Evolutionary conservation across 2,329 filamentous ascomycete species (phyloP).

Genomic region (Xylaria hypoxylon): DNA sequence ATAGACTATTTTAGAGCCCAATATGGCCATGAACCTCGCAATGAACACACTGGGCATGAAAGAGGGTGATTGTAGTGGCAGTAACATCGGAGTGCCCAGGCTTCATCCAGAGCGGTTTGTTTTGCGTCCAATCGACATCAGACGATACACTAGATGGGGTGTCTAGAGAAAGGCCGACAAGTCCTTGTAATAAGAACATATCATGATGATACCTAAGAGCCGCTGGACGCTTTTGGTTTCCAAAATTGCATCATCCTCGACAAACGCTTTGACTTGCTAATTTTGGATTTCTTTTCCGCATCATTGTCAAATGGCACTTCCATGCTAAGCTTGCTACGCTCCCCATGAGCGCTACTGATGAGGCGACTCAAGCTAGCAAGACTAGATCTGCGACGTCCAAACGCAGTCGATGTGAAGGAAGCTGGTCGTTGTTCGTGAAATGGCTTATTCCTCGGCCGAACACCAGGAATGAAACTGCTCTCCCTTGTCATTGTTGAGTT

Average conservation of each 20-base stretch:
- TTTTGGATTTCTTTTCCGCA: conserved; percentile 67
- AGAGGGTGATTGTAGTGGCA: not conserved
- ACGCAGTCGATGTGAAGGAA: conserved; percentile 70
- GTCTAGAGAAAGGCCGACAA: not conserved
- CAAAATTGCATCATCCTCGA: conserved; percentile 84
- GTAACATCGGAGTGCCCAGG: not conserved
- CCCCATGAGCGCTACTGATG: conserved; percentile 79
- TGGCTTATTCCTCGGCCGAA: conserved; percentile 55
- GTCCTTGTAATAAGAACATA: conserved; percentile 17
- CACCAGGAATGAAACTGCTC: conserved; percentile 62
- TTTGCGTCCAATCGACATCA: not conserved
- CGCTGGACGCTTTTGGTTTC: conserved; percentile 67
- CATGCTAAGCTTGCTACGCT: conserved; percentile 79
- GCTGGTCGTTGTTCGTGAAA: conserved; percentile 69
- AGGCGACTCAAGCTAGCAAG: conserved; percentile 81
- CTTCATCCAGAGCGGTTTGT: not conserved
- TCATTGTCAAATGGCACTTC: conserved; percentile 70
- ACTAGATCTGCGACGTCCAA: conserved; percentile 78
- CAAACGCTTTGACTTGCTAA: conserved; percentile 75
- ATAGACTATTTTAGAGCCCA: not conserved
- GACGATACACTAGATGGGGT: not conserved
- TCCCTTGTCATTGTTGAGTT: conserved; percentile 81
- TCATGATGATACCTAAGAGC: conserved; percentile 38
- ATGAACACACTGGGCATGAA: conserved; percentile 3
- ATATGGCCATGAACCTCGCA: not conserved